These are phyloP conservation scores for Olyra latifolia DNA, from an alignment of 176 grass and related monocot genomes.

Conservation along the genomic window DNA sequence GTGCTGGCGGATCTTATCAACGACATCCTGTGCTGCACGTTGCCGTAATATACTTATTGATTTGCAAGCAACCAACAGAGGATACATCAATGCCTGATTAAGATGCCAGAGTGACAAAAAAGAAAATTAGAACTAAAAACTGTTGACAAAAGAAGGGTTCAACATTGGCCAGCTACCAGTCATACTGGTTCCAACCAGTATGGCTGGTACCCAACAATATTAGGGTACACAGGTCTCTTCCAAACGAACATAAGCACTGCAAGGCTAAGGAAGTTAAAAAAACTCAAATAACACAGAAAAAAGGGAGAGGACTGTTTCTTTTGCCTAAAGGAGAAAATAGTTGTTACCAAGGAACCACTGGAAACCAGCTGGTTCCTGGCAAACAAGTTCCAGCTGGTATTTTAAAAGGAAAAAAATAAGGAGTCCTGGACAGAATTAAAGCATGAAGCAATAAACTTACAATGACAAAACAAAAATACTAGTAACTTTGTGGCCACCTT, in stretches of 20 bases:
- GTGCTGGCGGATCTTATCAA: conserved; percentile 98
- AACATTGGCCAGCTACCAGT: not conserved
- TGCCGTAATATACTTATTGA: conserved; percentile 90
- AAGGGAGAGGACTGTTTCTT: not conserved
- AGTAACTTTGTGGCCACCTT: not conserved
- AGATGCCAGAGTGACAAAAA: conserved; percentile 25
- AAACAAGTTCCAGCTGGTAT: not conserved
- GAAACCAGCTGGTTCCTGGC: not conserved
- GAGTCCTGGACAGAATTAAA: not conserved
- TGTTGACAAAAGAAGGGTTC: not conserved
- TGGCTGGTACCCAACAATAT: not conserved
- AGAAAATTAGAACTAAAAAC: conserved; percentile 21
- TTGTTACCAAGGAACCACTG: not conserved
- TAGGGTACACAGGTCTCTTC: conserved; percentile 1
- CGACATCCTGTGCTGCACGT: conserved; percentile 83
- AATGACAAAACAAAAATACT: not conserved
- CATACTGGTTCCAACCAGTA: not conserved
- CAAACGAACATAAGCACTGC: not conserved
- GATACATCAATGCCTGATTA: conserved; percentile 95
- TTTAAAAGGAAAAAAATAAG: not conserved
- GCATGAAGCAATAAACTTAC: not conserved
- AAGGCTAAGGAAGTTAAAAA: not conserved
- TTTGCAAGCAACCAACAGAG: conserved; percentile 97
- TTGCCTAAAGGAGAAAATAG: not conserved
- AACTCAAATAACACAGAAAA: not conserved